Evolutionary conservation across 805 yeast genomes (phyloP).

Genomic region (Candida awuae): DNA sequence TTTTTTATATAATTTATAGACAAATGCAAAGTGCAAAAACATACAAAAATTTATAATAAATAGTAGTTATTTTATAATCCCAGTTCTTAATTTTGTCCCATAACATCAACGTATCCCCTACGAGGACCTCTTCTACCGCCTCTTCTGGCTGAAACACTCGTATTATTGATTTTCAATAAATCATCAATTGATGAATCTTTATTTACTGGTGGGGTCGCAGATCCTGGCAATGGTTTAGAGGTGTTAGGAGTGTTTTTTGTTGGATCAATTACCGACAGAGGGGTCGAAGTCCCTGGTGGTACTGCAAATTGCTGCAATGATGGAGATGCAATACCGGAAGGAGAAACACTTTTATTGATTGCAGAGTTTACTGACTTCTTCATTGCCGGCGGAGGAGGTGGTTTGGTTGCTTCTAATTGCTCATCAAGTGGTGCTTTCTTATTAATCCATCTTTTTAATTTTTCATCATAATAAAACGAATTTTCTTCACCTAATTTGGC

Average conservation of each 20-base stretch:
- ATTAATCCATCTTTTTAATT: conserved; percentile 81
- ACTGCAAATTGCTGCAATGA: not conserved
- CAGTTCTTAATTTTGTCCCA: conserved; percentile 32
- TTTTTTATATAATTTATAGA: not conserved
- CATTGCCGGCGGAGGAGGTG: conserved; percentile 64
- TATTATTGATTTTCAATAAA: conserved; percentile 19
- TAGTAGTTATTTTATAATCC: too few relatives aligned
- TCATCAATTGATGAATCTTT: conserved; percentile 26
- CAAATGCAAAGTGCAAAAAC: too few relatives aligned
- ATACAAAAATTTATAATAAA: too few relatives aligned
- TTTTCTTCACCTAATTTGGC: conserved; percentile 83
- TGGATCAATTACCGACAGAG: not conserved
- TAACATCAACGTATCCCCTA: conserved; percentile 57
- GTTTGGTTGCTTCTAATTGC: conserved; percentile 42
- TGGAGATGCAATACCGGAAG: not conserved
- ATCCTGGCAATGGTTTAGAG: conserved; percentile 27
- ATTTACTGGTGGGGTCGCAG: conserved; percentile 13
- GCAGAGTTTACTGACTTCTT: conserved; percentile 25
- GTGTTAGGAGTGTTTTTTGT: conserved; percentile 19
- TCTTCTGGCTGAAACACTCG: conserved; percentile 29
- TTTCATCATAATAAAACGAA: conserved; percentile 72
- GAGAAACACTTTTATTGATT: not conserved
- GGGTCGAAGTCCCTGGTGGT: conserved; percentile 1
- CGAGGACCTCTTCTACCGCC: conserved; percentile 47
- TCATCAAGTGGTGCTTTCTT: conserved; percentile 60